Evolutionary conservation across 306 rosid genomes (phyloP).

Genomic region (Vigna trinervia): DNA sequence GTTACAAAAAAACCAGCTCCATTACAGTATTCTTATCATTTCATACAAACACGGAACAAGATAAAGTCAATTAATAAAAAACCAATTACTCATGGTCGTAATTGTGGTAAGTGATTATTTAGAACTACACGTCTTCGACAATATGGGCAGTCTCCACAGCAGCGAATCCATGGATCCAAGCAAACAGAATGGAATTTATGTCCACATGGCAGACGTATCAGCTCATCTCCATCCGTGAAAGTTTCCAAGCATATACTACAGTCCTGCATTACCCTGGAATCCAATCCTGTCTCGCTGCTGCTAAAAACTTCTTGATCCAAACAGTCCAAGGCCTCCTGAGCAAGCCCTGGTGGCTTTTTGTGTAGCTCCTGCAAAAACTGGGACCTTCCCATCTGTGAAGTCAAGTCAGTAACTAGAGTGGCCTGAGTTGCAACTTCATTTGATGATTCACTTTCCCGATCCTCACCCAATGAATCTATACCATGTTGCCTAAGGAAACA

Average conservation of each 20-base stretch:
- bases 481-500: constrained; percentile 48
- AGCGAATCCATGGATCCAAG: constrained; percentile 80
- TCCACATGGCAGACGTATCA: constrained; percentile 69
- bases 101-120: constrained; percentile 30
- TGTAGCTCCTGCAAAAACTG: constrained; percentile 51
- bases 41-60: constrained; percentile 32
- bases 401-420: constrained; percentile 50
- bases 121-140: constrained; percentile 70
- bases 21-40: constrained; percentile 25
- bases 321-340: constrained; percentile 68
- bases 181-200: constrained; percentile 82
- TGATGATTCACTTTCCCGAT: constrained; percentile 49
- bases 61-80: constrained; percentile 13
- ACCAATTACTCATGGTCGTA: constrained; percentile 8
- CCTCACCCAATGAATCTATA: constrained; percentile 41
- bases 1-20: constrained; percentile 40
- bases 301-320: constrained; percentile 62
- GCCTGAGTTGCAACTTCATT: constrained; percentile 36
- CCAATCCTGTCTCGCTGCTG: constrained; percentile 41
- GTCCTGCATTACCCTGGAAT: constrained; percentile 52
- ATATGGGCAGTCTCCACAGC: constrained; percentile 83
- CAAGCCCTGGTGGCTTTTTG: constrained; percentile 77
- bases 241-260: constrained; percentile 91
- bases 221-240: constrained; percentile 66
- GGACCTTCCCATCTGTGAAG: constrained; percentile 58